Base-by-base conservation (phyloP, 495 filamentous ascomycete species). In the Cryomyces minteri region DNA sequence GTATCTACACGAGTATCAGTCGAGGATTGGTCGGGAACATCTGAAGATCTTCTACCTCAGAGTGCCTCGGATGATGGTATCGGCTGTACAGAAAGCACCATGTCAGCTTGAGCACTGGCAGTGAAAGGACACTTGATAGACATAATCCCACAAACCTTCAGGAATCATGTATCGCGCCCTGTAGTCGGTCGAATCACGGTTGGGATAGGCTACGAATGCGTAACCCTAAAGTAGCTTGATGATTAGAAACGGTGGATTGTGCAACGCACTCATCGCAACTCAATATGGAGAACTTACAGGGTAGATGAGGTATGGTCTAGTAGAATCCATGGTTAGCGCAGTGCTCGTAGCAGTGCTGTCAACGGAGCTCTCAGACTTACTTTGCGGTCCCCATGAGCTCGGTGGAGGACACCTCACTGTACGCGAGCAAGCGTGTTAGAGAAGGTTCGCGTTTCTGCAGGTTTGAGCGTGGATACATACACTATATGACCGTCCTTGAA, bases 121-220 rank as follows among this genome's bases (percentile, higher is more conserved):
- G 18, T 25, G 18, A 25, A 25, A 25, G 18, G 18, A 25, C 18
- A 2, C 1, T 25, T 2, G 18, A 25, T 25, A 25, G 18, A 25
- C 2, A 25, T 25, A 2, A 25, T 25, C 18, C 18, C 18, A 84
- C 54, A 81, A 61, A 5, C 78, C 79, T 63, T 95, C 88, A 46
- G 88, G 88, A 56, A 95, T 95, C 56, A 69, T 72, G 73, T 95
- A 98, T 37, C 80, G 73, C 68, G 92, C 83, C 50, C 74, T 76
- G 73, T 83, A 96, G 12, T 77, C 70, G 0, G 77, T 86, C 1
- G 82, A 90, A 63, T 95, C 86, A 45, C 88, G 71, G 73, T 95
- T 95, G 8, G 85, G 84, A 62, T 96, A 98, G 6, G 81, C 87
- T 44, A 94, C 85, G 55, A 94, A 90, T 28, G 83, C 78, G 56